A percentile compares a stretch with the other conserved stretches of the same genome.
These are phyloP conservation scores for Naumovozyma baii DNA, from an alignment of 805 yeast species.

Conservation along the genomic window DNA sequence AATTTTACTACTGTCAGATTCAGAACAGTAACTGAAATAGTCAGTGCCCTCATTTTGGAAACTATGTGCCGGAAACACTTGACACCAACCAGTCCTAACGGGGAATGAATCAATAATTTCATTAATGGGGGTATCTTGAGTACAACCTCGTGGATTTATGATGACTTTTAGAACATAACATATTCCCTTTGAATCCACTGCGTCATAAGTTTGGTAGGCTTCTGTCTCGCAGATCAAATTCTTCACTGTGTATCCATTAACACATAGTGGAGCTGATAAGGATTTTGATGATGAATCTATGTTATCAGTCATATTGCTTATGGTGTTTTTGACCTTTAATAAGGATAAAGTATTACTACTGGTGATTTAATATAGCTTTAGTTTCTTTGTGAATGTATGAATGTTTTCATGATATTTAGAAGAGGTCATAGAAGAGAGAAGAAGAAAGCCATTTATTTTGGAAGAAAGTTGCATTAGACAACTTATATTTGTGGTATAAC, in stretches of 20 bases:
- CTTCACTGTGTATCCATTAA: constrained; percentile 7
- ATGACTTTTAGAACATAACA: constrained; percentile 7
- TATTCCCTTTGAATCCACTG: constrained; percentile 3
- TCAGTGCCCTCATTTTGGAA: constrained; percentile 13
- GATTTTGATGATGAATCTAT: not conserved
- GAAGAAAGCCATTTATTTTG: too few relatives aligned
- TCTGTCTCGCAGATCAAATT: constrained; percentile 7
- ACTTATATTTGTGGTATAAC: too few relatives aligned
- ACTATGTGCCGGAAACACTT: constrained; percentile 7
- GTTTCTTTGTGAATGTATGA: too few relatives aligned
- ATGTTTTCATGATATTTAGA: too few relatives aligned
- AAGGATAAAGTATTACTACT: too few relatives aligned
- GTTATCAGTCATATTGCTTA: not conserved
- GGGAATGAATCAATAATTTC: not conserved
- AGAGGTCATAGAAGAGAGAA: too few relatives aligned
- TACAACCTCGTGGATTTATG: not conserved
- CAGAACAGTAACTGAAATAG: constrained; percentile 11
- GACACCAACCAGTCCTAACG: not conserved
- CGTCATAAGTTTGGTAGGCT: constrained; percentile 8
- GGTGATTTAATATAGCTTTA: too few relatives aligned
- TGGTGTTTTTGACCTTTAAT: too few relatives aligned
- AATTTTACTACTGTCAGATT: not conserved
- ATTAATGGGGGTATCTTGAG: not conserved
- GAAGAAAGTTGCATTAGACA: too few relatives aligned
- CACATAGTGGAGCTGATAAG: not conserved